phyloP scores from a whole-genome alignment of 2,329 filamentous ascomycete genomes.

The Bertia moriformis region DNA sequence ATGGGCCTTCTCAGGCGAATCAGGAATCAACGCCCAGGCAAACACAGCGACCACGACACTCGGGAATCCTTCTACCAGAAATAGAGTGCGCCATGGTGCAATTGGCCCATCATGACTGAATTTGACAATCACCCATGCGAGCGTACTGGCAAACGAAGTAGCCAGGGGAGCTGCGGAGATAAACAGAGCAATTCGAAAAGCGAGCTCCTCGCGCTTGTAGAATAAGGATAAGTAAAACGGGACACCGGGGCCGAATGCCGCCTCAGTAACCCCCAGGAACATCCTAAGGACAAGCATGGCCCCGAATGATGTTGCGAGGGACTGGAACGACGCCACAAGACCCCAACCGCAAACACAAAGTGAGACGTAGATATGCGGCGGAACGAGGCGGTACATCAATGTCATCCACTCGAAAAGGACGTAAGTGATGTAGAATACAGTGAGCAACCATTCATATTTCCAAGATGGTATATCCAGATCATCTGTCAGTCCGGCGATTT shows the following conservation, averaged over 20 bases:
- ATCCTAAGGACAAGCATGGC: constrained; percentile 30
- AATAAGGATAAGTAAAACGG: constrained; percentile 40
- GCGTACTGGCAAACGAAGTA: constrained; percentile 39
- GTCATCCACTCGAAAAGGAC: constrained; percentile 26
- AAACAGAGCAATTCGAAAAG: constrained; percentile 39
- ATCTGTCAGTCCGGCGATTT: constrained; percentile 33
- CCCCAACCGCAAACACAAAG: constrained; percentile 39
- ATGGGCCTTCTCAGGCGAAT: constrained; percentile 51
- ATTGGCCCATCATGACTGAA: constrained; percentile 50
- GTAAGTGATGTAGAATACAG: constrained; percentile 43
- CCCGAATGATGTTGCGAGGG: constrained; percentile 31
- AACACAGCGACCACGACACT: constrained; percentile 61
- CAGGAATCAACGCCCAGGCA: constrained; percentile 64
- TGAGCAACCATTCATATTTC: constrained; percentile 41
- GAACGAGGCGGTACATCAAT: constrained; percentile 14
- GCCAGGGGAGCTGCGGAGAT: constrained; percentile 37
- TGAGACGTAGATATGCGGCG: constrained; percentile 39
- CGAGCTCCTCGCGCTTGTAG: constrained; percentile 38
- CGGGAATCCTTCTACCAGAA: constrained; percentile 74
- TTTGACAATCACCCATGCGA: constrained; percentile 49
- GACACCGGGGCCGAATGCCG: constrained; percentile 41
- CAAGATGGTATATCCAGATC: constrained; percentile 31
- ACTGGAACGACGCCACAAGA: constrained; percentile 34
- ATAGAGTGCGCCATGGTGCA: constrained; percentile 73
- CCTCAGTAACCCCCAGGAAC: constrained; percentile 38